A percentile compares a stretch with the other conserved stretches of the same genome.
These are phyloP conservation scores for Mycena galopus DNA, from an alignment of 768 basidiomycete species.

Conservation along the genomic window DNA sequence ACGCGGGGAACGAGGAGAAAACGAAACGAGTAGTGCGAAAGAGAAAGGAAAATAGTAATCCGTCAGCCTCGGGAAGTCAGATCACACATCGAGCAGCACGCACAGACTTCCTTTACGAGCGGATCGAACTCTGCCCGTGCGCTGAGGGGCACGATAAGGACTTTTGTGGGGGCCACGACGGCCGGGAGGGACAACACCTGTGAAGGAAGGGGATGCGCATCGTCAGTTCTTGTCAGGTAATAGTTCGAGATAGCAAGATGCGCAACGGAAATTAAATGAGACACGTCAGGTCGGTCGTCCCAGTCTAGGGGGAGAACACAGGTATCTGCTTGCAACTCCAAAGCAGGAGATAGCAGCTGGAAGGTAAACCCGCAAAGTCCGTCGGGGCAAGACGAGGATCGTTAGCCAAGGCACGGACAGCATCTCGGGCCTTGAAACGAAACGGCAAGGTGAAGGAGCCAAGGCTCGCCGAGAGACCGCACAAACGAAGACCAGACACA, in stretches of 20 bases:
- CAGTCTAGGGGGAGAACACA: not conserved
- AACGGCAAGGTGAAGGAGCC: constrained; percentile 12
- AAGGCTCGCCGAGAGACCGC: not conserved
- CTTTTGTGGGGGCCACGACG: constrained; percentile 94
- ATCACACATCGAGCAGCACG: constrained; percentile 51
- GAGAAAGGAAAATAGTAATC: constrained; percentile 16
- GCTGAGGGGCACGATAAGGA: constrained; percentile 95
- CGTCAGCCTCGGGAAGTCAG: constrained; percentile 2
- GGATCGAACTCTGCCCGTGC: constrained; percentile 87
- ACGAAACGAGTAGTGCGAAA: constrained; percentile 23
- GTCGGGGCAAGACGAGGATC: not conserved
- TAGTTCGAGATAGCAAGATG: constrained; percentile 12
- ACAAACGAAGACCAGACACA: not conserved
- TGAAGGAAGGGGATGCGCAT: constrained; percentile 19
- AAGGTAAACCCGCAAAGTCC: constrained; percentile 10
- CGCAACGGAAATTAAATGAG: constrained; percentile 18
- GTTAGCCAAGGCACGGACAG: not conserved
- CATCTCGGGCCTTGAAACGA: not conserved
- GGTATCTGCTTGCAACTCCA: not conserved
- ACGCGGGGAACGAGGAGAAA: constrained; percentile 11
- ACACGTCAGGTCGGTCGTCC: constrained; percentile 12
- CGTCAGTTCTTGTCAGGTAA: constrained; percentile 30
- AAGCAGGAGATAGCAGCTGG: not conserved
- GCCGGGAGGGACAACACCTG: constrained; percentile 93
- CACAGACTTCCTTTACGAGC: constrained; percentile 90